Evolutionary conservation across 306 rosid species (phyloP), one percentile per base, ranked within the genome.

Genomic region (Psophocarpus tetragonolobus): DNA sequence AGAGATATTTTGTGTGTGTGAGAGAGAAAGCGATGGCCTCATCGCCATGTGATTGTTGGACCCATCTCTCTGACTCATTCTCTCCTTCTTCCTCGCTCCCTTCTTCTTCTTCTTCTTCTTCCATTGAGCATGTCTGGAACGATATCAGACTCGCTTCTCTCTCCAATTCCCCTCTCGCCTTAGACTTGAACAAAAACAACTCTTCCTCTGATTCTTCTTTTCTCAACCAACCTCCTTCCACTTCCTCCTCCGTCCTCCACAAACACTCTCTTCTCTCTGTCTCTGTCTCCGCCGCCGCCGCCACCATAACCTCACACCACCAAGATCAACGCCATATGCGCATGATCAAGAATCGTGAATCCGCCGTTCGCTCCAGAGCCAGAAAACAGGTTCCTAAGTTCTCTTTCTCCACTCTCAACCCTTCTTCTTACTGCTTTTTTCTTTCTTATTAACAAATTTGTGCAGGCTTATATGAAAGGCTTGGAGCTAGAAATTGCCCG

Each of bases 321-420:
- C 11, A 13, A 62, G 77, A 81, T 48, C 68, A 4, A 3, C 73
- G 57, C 5, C 32, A 27, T 29, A 29, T 1, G 60, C 81, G 85
- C 57, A 47, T 75, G 29, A 68, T 81, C 5, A 68, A 61, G 68
- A 81, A 81, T 35, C 74, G 85, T 27, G 81, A 81, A 35, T 75
- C 84, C 2, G 76, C 84, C 2, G 35, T 72, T 44, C 76, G 85
- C 0, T 81, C 85, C 41, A 75, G 81, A 81, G 81, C 81, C 4
- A 76, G 77, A 68, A 81, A 75, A 75, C 73, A 81, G 81, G 81
- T 15, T 24, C 56, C 10, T 23, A 61, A 8, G 0, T 10, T 47
- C 21, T 56, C 42, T 70, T 5, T 23, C 12, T 18, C n/a, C 2
- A 0, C 15, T 47, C 10, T 17, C 8, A 4, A 1, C 2, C 8